Percentiles rank a stretch among this genome's conserved stretches.
These are phyloP conservation scores for Cryptococcus sp. DNA, from an alignment of 1,284 basidiomycete species.

Conservation along the genomic window DNA sequence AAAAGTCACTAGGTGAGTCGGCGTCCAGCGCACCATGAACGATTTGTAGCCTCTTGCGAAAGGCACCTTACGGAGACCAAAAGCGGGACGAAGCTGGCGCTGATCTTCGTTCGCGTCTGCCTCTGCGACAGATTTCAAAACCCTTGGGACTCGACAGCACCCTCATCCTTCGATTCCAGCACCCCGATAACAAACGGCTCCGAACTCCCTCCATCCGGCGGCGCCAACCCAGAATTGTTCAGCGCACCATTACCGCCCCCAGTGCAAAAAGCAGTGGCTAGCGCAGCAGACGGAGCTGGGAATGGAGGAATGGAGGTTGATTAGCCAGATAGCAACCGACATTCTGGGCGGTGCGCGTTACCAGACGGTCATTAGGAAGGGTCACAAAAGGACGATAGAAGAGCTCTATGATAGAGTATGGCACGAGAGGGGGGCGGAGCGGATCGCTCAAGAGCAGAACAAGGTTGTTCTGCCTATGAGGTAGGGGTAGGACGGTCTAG, in stretches of 20 bases:
- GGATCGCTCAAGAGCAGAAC: no score
- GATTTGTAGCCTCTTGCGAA: neutral
- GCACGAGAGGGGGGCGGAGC: no score
- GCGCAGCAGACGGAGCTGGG: neutral
- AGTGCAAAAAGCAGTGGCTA: slow-evolving; percentile 34
- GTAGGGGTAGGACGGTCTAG: no score
- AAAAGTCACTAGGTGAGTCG: slow-evolving; percentile 75
- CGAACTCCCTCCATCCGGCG: slow-evolving; percentile 21
- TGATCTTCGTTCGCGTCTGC: neutral
- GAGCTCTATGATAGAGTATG: no score
- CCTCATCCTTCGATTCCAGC: slow-evolving; percentile 18
- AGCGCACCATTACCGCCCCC: slow-evolving; percentile 46
- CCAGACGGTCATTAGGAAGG: no score
- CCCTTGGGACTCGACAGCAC: slow-evolving; percentile 43
- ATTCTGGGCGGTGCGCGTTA: no score
- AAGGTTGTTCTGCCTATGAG: no score
- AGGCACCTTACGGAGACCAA: neutral
- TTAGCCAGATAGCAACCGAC: neutral
- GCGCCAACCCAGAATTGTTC: slow-evolving; percentile 21
- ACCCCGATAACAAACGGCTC: slow-evolving; percentile 7
- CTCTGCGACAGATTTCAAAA: slow-evolving; percentile 44
- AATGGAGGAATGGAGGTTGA: slow-evolving; percentile 34
- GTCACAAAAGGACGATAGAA: no score
- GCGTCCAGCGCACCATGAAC: neutral
- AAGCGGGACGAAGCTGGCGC: neutral